These are phyloP conservation scores for Rhizopus sp. DNA, from an alignment of 371 early-diverging fungal genomes.

Conservation along the genomic window DNA sequence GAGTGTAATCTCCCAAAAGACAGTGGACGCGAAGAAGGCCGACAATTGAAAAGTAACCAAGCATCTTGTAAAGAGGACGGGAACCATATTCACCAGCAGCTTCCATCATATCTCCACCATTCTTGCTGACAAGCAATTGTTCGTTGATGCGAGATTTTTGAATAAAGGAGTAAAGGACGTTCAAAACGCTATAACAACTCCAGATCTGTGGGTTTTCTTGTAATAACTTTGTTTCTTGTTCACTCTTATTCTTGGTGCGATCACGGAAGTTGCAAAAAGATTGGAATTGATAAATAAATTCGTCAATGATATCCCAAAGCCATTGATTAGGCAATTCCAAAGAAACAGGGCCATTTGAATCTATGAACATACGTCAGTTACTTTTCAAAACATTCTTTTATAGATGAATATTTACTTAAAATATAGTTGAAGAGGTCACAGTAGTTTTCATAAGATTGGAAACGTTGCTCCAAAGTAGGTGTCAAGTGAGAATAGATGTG, in stretches of 20 bases:
- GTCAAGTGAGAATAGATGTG: constrained; percentile 91
- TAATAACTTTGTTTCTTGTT: constrained; percentile 80
- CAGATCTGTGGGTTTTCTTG: constrained; percentile 88
- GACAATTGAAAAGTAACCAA: constrained; percentile 94
- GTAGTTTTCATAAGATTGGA: constrained; percentile 94
- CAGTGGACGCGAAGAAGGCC: constrained; percentile 94
- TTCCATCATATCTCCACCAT: constrained; percentile 87
- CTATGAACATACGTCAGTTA: constrained; percentile 23
- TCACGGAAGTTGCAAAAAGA: constrained; percentile 92
- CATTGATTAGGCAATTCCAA: constrained; percentile 96
- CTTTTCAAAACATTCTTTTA: neutral
- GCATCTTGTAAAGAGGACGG: constrained; percentile 88
- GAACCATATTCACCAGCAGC: constrained; percentile 80
- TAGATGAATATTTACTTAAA: constrained; percentile 61
- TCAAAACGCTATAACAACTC: constrained; percentile 94
- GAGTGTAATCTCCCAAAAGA: constrained; percentile 90
- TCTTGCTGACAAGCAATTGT: constrained; percentile 84
- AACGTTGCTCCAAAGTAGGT: constrained; percentile 87
- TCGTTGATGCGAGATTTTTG: constrained; percentile 93
- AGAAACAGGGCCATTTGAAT: constrained; percentile 79
- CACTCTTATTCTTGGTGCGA: constrained; percentile 78
- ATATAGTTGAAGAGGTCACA: constrained; percentile 96
- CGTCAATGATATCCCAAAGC: constrained; percentile 98
- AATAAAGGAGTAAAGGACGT: constrained; percentile 91
- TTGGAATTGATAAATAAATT: constrained; percentile 98